Conservation (phyloP, 176 grass and related monocot species). For the Tuctoria greenei region DNA sequence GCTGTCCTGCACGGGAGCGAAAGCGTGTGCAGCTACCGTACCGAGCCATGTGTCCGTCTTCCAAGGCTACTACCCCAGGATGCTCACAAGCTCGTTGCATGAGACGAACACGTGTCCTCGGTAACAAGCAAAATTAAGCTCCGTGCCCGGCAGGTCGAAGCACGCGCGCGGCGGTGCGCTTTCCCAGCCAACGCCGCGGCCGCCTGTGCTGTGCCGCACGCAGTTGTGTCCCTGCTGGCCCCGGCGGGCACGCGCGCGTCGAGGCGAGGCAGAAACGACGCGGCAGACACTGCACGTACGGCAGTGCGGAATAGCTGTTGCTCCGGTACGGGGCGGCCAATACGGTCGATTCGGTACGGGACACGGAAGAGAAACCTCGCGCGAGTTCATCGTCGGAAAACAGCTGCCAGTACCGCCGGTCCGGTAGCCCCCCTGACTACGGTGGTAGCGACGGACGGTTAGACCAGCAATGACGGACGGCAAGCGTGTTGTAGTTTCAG, state of each 20-base stretch:
- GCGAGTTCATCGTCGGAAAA: too few relatives aligned
- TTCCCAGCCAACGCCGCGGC: constrained; percentile 15
- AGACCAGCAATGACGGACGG: too few relatives aligned
- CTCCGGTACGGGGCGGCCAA: too few relatives aligned
- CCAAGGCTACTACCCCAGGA: background rate
- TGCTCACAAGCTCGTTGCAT: background rate
- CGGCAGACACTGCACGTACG: too few relatives aligned
- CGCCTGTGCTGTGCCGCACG: background rate
- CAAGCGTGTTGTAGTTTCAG: too few relatives aligned
- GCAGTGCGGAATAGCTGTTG: too few relatives aligned
- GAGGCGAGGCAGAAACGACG: too few relatives aligned
- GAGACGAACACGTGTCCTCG: constrained; percentile 20
- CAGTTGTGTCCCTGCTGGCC: constrained; percentile 6
- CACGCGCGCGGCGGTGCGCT: constrained; percentile 4
- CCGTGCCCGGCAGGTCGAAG: background rate
- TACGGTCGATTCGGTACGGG: background rate
- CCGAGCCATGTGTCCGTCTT: background rate
- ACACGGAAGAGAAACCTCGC: too few relatives aligned
- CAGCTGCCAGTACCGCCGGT: too few relatives aligned
- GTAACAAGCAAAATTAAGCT: background rate
- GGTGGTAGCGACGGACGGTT: too few relatives aligned
- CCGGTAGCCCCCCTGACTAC: too few relatives aligned
- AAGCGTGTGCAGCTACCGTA: background rate
- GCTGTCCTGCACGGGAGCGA: background rate
- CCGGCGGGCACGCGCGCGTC: background rate